A percentile compares a stretch with the other conserved stretches of the same genome.
phyloP scores from a whole-genome alignment of 768 basidiomycete species.

The Leccinum subgranulosum region DNA sequence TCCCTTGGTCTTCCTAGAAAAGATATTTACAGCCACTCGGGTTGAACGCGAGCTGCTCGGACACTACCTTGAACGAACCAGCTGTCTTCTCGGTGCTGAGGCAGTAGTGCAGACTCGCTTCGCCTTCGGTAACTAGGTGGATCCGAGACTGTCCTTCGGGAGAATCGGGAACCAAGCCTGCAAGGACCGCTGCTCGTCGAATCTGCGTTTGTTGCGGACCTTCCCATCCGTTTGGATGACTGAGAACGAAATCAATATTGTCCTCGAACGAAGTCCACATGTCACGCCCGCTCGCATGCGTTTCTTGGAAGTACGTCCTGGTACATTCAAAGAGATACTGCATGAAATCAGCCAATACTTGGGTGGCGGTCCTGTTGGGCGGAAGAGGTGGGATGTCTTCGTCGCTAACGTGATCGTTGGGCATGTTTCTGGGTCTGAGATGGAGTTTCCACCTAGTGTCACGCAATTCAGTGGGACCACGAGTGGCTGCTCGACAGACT shows the following conservation, averaged over 20 bases:
- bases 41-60: not conserved
- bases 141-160: slow-evolving; percentile 36
- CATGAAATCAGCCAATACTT: slow-evolving; percentile 50
- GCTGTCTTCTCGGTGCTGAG: slow-evolving; percentile 35
- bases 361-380: slow-evolving; percentile 35
- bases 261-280: slow-evolving; percentile 42
- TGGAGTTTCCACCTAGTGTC: slow-evolving; percentile 35
- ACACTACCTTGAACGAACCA: slow-evolving; percentile 25
- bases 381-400: slow-evolving; percentile 43
- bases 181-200: slow-evolving; percentile 41
- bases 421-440: slow-evolving; percentile 27
- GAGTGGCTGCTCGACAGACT: not conserved
- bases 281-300: slow-evolving; percentile 38
- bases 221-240: slow-evolving; percentile 50
- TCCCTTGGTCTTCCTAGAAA: slow-evolving; percentile 41
- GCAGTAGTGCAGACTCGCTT: slow-evolving; percentile 51
- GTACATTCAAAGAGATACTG: slow-evolving; percentile 44
- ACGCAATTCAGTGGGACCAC: slow-evolving; percentile 3
- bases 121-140: slow-evolving; percentile 50
- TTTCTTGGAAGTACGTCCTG: slow-evolving; percentile 42
- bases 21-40: not conserved
- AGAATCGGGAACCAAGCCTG: slow-evolving; percentile 38
- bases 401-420: slow-evolving; percentile 24
- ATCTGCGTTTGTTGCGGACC: slow-evolving; percentile 42
- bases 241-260: slow-evolving; percentile 44